Base-by-base conservation (phyloP, 768 basidiomycete genomes). In the Termitomyces bulborhizus region DNA sequence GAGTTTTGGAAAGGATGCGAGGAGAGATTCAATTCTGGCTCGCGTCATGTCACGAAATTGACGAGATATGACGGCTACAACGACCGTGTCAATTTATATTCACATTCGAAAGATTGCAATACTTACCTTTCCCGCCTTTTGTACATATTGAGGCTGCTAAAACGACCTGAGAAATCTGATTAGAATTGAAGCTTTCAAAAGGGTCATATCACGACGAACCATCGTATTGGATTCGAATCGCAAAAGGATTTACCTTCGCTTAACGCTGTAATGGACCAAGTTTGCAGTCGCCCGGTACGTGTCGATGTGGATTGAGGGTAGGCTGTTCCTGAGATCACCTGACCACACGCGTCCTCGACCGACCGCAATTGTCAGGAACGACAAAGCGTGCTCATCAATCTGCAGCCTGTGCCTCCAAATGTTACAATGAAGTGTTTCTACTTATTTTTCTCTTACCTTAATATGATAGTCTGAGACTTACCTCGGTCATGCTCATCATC, bases 1-100 rank as follows among this genome's bases (percentile, higher is more conserved):
- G 63, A 98, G 84, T 70, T 97, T 98, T 2, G 95, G 93, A 78
- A 98, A 99, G 2, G 94, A 95, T 8, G 96, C 88, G 42, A 99
- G 85, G 32, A 99, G 86, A 43, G 93, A 91, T 71, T 98, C 96
- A 64, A 99, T 93, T 53, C 96, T 81, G 0, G 93, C 84, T 53
- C 91, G 83, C 18, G 93, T 83, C 83, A 99, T 90, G 61, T 92
- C 91, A 58, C 93, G 83, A 68, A 98, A 98, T 65, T 29, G 29
- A 29, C 97, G 89, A 59, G 95, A 98, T 60, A 98, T 84, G 21
- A 99, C 88, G 62, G 93, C 96, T 98, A 66, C 6, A 12, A 44
- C n/a, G 34, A 46, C n/a, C 48, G 0, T 50, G 43, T 47, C 37
- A 47, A 32, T 45, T 37, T 46, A 49, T 51, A 24, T 18, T 42